phyloP scores from a whole-genome alignment of 2,329 filamentous ascomycete genomes.

The Ophiostoma ulmi region DNA sequence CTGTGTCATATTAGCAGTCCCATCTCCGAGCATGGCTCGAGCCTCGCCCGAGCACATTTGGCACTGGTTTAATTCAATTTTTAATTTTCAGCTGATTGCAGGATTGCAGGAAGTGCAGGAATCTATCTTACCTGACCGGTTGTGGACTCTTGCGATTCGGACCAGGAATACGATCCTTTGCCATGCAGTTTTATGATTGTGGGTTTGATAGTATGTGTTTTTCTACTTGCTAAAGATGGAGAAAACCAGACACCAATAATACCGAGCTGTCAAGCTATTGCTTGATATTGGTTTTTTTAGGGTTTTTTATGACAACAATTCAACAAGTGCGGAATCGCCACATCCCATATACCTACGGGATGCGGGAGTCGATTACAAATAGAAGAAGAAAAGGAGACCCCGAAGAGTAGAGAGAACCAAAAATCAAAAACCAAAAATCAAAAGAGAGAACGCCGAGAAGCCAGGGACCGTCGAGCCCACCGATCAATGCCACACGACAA shows the following conservation, averaged over 20 bases:
- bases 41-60: conserved; percentile 8
- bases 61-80: background rate
- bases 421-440: background rate
- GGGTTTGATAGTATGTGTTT: background rate
- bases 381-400: background rate
- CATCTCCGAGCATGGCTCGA: background rate
- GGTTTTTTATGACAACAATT: too few species aligned
- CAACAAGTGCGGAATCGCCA: too few species aligned
- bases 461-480: background rate
- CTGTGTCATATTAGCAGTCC: background rate
- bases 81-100: background rate
- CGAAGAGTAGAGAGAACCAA: background rate
- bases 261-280: background rate
- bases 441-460: background rate
- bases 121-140: background rate
- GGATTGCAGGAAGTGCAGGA: too few species aligned
- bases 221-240: background rate
- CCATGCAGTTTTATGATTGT: conserved; percentile 7
- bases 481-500: background rate
- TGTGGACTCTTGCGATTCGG: background rate
- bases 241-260: too few species aligned
- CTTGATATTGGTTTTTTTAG: background rate
- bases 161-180: background rate
- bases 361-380: background rate
- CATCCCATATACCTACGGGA: background rate